Percentiles rank a stretch among this genome's conserved stretches.
These are phyloP conservation scores for Dichotomopilus funicola DNA, from an alignment of 2,329 filamentous ascomycete species.

Conservation along the genomic window DNA sequence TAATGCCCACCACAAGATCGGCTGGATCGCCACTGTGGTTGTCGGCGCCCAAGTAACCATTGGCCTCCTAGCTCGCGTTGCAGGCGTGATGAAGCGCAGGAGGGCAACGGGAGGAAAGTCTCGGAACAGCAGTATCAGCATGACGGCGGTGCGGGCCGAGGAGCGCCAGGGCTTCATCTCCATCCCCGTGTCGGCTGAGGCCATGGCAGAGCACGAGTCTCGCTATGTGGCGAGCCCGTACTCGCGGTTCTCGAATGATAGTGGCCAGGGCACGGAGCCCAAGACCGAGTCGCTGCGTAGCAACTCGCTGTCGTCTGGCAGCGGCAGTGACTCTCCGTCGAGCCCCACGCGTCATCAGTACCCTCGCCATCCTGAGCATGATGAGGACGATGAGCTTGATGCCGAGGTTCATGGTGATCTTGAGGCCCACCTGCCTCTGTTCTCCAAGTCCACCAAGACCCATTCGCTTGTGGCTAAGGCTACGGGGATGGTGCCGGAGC, in stretches of 20 bases:
- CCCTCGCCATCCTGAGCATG: constrained; percentile 40
- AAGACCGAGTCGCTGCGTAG: constrained; percentile 61
- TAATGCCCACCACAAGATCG: constrained; percentile 82
- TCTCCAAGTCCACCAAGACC: constrained; percentile 42
- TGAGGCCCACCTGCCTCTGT: constrained; percentile 24
- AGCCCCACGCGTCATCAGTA: constrained; percentile 35
- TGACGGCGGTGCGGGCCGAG: constrained; percentile 21
- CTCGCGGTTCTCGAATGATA: constrained; percentile 59
- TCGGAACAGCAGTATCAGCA: neutral
- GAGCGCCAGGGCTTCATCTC: constrained; percentile 58
- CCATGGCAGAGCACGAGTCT: constrained; percentile 46
- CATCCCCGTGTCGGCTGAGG: constrained; percentile 52
- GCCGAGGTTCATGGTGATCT: constrained; percentile 20
- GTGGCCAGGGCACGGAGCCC: constrained; percentile 67
- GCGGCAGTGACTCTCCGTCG: constrained; percentile 33
- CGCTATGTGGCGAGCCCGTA: constrained; percentile 35
- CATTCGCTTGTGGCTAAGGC: constrained; percentile 48
- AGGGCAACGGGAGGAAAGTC: neutral
- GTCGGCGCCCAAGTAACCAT: constrained; percentile 64
- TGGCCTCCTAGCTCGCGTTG: constrained; percentile 56
- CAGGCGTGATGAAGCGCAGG: constrained; percentile 35
- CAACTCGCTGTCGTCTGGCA: constrained; percentile 56
- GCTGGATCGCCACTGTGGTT: constrained; percentile 75
- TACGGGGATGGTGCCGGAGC: constrained; percentile 48
- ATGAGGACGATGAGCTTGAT: constrained; percentile 42